These are phyloP conservation scores for Backusella morwellensis DNA, from an alignment of 192 early-diverging fungal genomes.

Conservation along the genomic window DNA sequence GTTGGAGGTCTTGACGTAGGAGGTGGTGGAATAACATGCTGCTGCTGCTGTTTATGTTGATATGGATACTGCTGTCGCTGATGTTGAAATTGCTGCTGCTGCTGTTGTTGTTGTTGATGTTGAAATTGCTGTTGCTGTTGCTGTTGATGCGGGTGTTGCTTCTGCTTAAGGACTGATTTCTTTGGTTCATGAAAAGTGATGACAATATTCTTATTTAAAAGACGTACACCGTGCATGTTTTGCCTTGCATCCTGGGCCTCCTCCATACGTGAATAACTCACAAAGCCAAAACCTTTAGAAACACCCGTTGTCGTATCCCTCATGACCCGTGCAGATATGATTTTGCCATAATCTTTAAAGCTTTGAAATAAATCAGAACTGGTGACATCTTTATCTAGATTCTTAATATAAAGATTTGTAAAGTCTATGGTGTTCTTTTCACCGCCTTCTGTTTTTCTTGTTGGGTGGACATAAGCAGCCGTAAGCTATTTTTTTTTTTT, in stretches of 20 bases:
- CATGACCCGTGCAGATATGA: constrained; percentile 54
- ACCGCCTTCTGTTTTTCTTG: not conserved
- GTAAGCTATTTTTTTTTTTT: not conserved
- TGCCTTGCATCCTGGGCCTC: constrained; percentile 87
- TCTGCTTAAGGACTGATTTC: constrained; percentile 46
- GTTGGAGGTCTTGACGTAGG: not conserved
- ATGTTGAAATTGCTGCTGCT: not conserved
- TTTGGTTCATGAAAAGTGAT: constrained; percentile 91
- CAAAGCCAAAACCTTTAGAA: constrained; percentile 28
- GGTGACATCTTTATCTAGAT: constrained; percentile 88
- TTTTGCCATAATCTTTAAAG: constrained; percentile 84
- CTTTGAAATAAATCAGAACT: constrained; percentile 92
- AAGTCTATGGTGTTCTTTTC: constrained; percentile 27
- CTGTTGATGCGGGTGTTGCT: constrained; percentile 2
- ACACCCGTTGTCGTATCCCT: constrained; percentile 3
- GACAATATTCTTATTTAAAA: constrained; percentile 82
- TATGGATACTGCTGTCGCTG: not conserved
- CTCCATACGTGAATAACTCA: constrained; percentile 89
- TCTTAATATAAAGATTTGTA: constrained; percentile 96
- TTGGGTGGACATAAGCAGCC: not conserved
- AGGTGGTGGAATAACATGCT: not conserved
- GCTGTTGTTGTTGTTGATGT: not conserved
- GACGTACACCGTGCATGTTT: constrained; percentile 85
- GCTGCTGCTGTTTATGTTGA: not conserved
- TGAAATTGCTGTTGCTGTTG: not conserved